phyloP scores from a whole-genome alignment of 257 asterid genomes.

The Jaltomata sinuosa region DNA sequence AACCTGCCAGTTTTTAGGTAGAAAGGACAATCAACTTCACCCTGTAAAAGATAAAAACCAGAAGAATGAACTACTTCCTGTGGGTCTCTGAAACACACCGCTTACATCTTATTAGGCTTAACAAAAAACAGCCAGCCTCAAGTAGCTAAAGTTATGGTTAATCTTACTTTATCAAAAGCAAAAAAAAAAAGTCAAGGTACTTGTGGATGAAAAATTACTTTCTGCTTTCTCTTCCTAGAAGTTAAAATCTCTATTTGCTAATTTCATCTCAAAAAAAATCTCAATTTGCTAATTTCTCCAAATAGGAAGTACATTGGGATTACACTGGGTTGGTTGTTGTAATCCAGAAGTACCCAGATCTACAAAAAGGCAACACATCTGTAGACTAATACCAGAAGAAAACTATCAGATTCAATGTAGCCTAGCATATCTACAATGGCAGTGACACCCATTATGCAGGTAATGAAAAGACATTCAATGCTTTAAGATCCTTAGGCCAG shows the following conservation, averaged over 20 bases:
- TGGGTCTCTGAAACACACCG: not conserved
- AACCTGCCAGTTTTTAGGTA: conserved; percentile 96
- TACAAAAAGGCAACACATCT: not conserved
- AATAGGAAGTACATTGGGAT: not conserved
- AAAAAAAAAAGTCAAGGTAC: not conserved
- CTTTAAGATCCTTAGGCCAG: not conserved
- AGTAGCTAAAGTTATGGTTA: not conserved
- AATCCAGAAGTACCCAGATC: not conserved
- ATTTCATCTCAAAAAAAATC: not conserved
- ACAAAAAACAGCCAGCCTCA: not conserved
- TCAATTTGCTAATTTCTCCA: not conserved
- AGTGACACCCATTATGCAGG: not conserved
- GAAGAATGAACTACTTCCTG: not conserved
- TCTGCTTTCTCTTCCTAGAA: not conserved
- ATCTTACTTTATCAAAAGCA: not conserved
- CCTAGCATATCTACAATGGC: not conserved
- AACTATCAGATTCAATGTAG: not conserved
- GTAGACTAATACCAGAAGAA: not conserved
- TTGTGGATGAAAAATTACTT: not conserved
- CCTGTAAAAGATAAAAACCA: conserved; percentile 41
- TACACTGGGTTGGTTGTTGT: not conserved
- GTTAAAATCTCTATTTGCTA: not conserved
- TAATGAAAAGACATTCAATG: not conserved
- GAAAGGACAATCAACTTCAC: conserved; percentile 96
- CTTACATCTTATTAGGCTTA: not conserved